These are phyloP conservation scores for Globisporangium abappressorium DNA, from an alignment of 352 stramenopile genomes.

Conservation along the genomic window DNA sequence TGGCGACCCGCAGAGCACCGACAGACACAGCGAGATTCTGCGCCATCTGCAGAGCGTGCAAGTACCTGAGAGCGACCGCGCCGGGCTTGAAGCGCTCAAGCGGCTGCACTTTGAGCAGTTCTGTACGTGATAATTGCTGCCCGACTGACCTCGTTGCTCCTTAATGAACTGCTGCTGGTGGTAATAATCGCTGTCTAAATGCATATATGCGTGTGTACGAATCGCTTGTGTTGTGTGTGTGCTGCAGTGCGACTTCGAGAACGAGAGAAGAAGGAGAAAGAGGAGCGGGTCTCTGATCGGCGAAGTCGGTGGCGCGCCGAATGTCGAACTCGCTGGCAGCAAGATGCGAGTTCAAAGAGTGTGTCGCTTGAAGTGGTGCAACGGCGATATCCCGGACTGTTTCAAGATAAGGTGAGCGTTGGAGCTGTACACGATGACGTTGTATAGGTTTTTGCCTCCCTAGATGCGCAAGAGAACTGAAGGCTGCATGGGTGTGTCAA, in stretches of 20 bases:
- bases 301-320: constrained; percentile 34
- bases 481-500: not conserved
- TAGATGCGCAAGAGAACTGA: not conserved
- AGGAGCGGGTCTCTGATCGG: constrained; percentile 30
- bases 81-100: constrained; percentile 32
- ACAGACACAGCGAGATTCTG: constrained; percentile 42
- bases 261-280: constrained; percentile 17
- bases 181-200: not conserved
- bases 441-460: not conserved
- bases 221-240: not conserved
- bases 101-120: constrained; percentile 43
- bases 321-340: constrained; percentile 34
- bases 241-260: constrained; percentile 29
- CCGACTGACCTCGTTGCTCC: not conserved
- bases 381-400: constrained; percentile 39
- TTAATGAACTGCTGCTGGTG: not conserved
- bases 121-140: constrained; percentile 21
- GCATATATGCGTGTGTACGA: not conserved
- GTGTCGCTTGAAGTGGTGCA: constrained; percentile 37
- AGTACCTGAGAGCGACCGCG: constrained; percentile 19
- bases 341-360: constrained; percentile 16
- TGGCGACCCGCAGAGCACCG: constrained; percentile 20
- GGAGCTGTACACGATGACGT: not conserved
- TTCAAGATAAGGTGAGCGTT: constrained; percentile 28
- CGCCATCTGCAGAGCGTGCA: constrained; percentile 26